phyloP scores from a whole-genome alignment of 495 filamentous ascomycete genomes.

The Thermothielavioides terrestris region DNA sequence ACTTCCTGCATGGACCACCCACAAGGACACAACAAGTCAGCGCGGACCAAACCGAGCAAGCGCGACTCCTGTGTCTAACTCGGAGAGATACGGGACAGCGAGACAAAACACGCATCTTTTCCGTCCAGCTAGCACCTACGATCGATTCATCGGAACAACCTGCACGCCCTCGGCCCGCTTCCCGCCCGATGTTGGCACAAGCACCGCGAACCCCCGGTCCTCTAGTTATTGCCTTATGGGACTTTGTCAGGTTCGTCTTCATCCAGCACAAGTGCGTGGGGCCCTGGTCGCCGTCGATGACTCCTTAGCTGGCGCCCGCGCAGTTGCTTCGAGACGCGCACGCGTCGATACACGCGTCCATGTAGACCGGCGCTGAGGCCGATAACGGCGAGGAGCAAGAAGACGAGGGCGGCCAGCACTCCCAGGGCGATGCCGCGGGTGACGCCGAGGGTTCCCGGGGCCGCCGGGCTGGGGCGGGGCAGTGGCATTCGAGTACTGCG shows the following conservation, averaged over 20 bases:
- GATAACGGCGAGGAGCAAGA: conserved; percentile 16
- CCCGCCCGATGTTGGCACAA: background rate
- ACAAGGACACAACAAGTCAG: too few species aligned
- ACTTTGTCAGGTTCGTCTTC: conserved; percentile 44
- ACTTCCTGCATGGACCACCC: too few species aligned
- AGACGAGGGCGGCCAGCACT: background rate
- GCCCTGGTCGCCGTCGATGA: conserved; percentile 24
- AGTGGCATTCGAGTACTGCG: background rate
- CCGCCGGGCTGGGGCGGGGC: background rate
- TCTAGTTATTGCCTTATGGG: conserved; percentile 40
- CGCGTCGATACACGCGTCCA: too few species aligned
- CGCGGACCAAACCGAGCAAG: too few species aligned
- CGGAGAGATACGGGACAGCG: too few species aligned
- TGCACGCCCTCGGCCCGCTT: too few species aligned
- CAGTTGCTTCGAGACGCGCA: too few species aligned
- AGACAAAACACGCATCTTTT: too few species aligned
- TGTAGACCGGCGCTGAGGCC: conserved; percentile 24
- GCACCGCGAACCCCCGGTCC: conserved; percentile 35
- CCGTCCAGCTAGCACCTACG: too few species aligned
- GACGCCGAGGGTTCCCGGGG: conserved; percentile 11
- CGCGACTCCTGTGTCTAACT: too few species aligned
- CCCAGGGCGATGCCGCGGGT: conserved; percentile 14
- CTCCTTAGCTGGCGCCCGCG: conserved; percentile 18
- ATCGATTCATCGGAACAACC: too few species aligned
- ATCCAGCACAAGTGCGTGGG: conserved; percentile 34